These are phyloP conservation scores for Blastocystis sp. DNA, from an alignment of 352 stramenopile genomes.

Conservation along the genomic window DNA sequence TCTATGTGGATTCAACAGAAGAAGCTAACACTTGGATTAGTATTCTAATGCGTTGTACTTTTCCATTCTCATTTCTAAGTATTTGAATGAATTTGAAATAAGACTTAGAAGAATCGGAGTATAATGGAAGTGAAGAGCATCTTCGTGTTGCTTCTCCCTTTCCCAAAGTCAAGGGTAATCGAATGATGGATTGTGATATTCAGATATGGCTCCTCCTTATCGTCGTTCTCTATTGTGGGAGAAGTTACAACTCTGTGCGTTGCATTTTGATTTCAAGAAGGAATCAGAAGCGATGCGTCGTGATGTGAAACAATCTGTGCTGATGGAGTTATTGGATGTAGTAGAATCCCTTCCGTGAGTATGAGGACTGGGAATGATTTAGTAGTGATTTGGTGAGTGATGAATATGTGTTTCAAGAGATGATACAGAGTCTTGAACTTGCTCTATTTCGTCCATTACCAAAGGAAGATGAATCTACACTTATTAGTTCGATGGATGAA, in stretches of 20 bases:
- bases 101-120: background rate
- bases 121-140: slow-evolving; percentile 1
- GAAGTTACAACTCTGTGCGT: slow-evolving; percentile 14
- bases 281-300: slow-evolving; percentile 10
- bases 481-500: slow-evolving; percentile 71
- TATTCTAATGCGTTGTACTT: slow-evolving; percentile 23
- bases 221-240: slow-evolving; percentile 27
- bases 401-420: slow-evolving; percentile 42
- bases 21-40: slow-evolving; percentile 10
- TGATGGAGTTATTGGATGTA: slow-evolving; percentile 96
- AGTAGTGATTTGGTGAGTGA: slow-evolving; percentile 70
- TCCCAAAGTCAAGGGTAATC: slow-evolving; percentile 31
- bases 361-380: slow-evolving; percentile 74
- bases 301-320: slow-evolving; percentile 93
- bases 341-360: background rate
- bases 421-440: slow-evolving; percentile 75
- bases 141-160: background rate
- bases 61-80: slow-evolving; percentile 38
- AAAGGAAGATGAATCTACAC: background rate
- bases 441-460: slow-evolving; percentile 86
- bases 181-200: background rate
- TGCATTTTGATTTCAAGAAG: slow-evolving; percentile 60
- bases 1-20: slow-evolving; percentile 20
- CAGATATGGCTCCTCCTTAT: slow-evolving; percentile 8
- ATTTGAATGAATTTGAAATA: background rate